A percentile compares a stretch with the other conserved stretches of the same genome.
These are phyloP conservation scores for Fistulifera solaris DNA, from an alignment of 108 stramenopile species.

Conservation along the genomic window DNA sequence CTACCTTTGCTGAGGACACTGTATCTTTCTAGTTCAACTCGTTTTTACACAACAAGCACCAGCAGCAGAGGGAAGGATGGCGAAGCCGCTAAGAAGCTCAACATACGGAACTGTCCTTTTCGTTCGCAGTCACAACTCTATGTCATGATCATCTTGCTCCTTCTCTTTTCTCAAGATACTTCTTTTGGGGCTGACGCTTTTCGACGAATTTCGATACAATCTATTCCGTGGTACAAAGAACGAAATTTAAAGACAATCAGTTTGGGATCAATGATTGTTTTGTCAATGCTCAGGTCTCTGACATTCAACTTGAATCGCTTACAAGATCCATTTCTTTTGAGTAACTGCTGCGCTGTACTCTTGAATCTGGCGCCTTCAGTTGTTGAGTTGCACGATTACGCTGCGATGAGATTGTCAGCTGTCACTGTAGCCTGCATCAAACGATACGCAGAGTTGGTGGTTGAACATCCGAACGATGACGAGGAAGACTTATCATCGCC, in stretches of 20 bases:
- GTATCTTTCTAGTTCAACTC: conserved; percentile 17
- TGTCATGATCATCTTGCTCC: conserved; percentile 67
- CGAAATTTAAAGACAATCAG: conserved; percentile 48
- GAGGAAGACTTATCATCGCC: conserved; percentile 44
- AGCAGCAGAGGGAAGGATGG: conserved; percentile 3
- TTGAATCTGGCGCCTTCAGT: conserved; percentile 59
- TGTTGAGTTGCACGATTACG: conserved; percentile 55
- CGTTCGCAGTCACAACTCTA: conserved; percentile 76
- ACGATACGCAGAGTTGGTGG: conserved; percentile 28
- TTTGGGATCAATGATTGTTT: conserved; percentile 58
- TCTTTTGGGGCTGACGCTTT: conserved; percentile 76
- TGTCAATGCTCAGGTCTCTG: conserved; percentile 57
- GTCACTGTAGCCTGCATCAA: conserved; percentile 59
- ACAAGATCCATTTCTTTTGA: conserved; percentile 64
- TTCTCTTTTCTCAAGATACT: conserved; percentile 74
- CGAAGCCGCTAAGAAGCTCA: not conserved
- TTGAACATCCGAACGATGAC: conserved; percentile 20
- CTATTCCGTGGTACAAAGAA: conserved; percentile 76
- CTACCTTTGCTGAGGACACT: conserved; percentile 59
- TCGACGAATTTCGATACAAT: conserved; percentile 34
- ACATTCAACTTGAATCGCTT: conserved; percentile 64
- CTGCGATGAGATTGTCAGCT: conserved; percentile 61
- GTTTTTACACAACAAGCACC: conserved; percentile 1
- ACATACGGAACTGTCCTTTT: conserved; percentile 42
- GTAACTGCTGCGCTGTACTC: conserved; percentile 73